Evolutionary conservation across 352 stramenopile species (phyloP).

Genomic region (Pythium sukuiense): DNA sequence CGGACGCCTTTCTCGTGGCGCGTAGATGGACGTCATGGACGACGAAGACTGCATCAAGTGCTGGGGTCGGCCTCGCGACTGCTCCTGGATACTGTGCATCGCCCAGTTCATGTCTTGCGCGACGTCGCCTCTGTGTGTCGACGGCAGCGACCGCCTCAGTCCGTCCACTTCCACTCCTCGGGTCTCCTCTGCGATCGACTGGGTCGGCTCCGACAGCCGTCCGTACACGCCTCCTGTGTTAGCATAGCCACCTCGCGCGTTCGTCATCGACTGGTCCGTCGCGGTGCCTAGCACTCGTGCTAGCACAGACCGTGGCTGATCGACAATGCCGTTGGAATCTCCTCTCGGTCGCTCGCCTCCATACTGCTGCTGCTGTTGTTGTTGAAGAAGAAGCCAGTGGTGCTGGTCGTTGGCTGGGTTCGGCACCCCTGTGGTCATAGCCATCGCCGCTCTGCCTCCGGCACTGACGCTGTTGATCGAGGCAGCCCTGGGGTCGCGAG

Average conservation of each 20-base stretch:
- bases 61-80: not conserved
- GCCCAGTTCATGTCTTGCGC: slow-evolving; percentile 21
- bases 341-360: not conserved
- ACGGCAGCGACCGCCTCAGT: slow-evolving; percentile 10
- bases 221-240: slow-evolving; percentile 15
- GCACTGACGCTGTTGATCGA: too few species aligned
- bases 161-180: not conserved
- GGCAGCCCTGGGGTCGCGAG: too few species aligned
- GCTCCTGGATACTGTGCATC: slow-evolving; percentile 22
- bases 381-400: not conserved
- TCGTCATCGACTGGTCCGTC: not conserved
- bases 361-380: not conserved
- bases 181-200: slow-evolving; percentile 11
- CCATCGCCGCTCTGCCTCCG: not conserved
- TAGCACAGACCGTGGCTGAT: not conserved
- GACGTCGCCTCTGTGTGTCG: not conserved
- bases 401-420: not conserved
- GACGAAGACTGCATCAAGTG: slow-evolving; percentile 1
- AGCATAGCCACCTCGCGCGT: not conserved
- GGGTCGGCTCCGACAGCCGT: slow-evolving; percentile 17
- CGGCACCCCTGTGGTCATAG: not conserved
- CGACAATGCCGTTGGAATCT: not conserved
- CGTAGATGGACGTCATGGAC: not conserved
- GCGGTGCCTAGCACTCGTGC: not conserved
- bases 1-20: slow-evolving; percentile 1